Percentiles rank a stretch among this genome's conserved stretches.
Conservation (phyloP, 345 rosid species). For the Populus tremula region DNA sequence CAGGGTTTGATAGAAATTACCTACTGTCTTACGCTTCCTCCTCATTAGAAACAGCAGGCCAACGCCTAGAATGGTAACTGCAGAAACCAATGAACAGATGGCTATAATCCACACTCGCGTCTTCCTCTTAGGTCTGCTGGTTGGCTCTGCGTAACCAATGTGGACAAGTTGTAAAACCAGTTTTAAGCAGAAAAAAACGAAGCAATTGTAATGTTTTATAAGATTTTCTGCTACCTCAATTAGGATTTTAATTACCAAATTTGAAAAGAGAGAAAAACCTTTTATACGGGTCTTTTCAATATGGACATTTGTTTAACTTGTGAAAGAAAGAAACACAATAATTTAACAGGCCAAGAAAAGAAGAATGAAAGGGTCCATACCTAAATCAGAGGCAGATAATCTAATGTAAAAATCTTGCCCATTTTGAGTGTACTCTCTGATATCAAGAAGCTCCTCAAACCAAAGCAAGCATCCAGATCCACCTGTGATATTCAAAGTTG, state of each 20-base stretch:
- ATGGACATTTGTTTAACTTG: neutral
- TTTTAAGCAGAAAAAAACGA: neutral
- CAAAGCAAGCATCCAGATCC: slow-evolving; percentile 22
- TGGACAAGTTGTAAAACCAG: neutral
- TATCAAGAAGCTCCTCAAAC: slow-evolving; percentile 22
- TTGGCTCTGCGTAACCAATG: neutral
- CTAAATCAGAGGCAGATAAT: slow-evolving; percentile 14
- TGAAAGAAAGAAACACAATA: neutral
- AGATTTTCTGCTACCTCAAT: neutral
- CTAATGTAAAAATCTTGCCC: slow-evolving; percentile 22
- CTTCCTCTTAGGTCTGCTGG: neutral
- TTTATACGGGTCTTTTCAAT: too few relatives aligned
- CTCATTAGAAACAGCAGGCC: slow-evolving; percentile 7
- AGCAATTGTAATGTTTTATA: neutral
- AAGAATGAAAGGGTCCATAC: slow-evolving; percentile 8
- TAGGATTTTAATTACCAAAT: neutral
- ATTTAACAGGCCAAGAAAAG: neutral
- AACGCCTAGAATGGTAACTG: neutral
- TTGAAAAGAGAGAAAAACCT: neutral
- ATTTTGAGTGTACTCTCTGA: slow-evolving; percentile 1
- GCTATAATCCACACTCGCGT: slow-evolving; percentile 18
- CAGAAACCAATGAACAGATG: neutral
- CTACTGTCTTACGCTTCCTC: slow-evolving; percentile 12
- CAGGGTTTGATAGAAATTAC: slow-evolving; percentile 6
- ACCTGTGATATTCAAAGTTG: slow-evolving; percentile 10